Evolutionary conservation across 139 green algal species (phyloP), one percentile per base, ranked within the genome.

Genomic region (Haematococcus lacustris): DNA sequence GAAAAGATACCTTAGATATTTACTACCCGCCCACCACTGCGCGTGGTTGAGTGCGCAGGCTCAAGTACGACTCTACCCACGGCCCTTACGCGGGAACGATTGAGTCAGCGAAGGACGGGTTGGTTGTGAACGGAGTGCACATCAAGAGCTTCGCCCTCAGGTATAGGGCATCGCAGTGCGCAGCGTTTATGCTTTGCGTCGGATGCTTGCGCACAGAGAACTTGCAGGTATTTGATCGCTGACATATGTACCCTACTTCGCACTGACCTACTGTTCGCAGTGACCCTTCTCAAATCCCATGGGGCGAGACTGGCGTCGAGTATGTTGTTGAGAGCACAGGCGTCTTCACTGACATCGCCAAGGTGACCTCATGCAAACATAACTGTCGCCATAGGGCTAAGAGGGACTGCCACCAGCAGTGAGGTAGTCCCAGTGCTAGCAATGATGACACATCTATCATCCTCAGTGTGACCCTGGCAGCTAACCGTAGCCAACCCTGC

Each of bases 271-370:
- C 35, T 37, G 9, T 38, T 67, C 68, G 75, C 82, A 92, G 85
- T 76, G 87, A 98, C 77, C 86, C 93, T n/a, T 71, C 79, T 21
- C 74, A 94, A 70, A 97, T 97, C 53, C 85, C 87, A 30, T 98
- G 93, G 93, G 89, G 77, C 3, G 65, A 83, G 1, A 68, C 75
- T 26, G 92, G 90, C 53, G 93, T 84, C 6, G 87, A 96, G 57
- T 90, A 89, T 66, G 90, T 98, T 3, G 86, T 95, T 4, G 94
- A 98, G 81, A 91, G 86, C 69, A 97, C 94, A 1, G 94, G 94
- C 72, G 93, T 97, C 1, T 98, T 97, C 86, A 97, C 93, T 34
- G 91, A 90, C 64, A 76, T 90, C 21, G 93, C 90, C 57, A 94
- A 91, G 85, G 82, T 87, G 74, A 51, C n/a, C 13, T 6, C 35